A percentile compares a stretch with the other conserved stretches of the same genome.
phyloP scores from a whole-genome alignment of 306 rosid species.

The Cicer judaicum region DNA sequence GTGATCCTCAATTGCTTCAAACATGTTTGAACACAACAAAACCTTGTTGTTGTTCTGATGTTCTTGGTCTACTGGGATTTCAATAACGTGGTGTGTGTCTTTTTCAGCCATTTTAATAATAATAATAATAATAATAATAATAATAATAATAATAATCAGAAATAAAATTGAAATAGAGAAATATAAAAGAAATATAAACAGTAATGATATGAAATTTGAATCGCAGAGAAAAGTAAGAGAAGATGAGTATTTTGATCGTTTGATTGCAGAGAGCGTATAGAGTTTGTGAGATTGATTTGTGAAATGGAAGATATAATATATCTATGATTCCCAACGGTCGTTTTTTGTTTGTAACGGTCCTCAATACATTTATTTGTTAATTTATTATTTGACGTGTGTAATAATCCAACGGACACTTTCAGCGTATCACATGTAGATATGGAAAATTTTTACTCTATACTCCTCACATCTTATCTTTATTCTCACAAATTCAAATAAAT shows the following conservation, averaged over 20 bases:
- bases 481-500: no score
- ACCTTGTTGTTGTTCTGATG: conserved; percentile 47
- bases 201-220: background rate
- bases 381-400: no score
- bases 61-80: conserved; percentile 76
- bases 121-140: background rate
- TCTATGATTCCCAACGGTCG: no score
- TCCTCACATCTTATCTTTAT: no score
- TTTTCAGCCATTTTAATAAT: conserved; percentile 64
- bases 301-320: no score
- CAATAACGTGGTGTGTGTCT: conserved; percentile 74
- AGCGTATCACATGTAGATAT: no score
- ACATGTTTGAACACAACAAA: conserved; percentile 44
- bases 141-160: background rate
- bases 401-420: no score
- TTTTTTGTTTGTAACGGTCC: no score
- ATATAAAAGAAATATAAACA: background rate
- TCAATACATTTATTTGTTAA: no score
- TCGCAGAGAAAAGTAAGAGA: background rate
- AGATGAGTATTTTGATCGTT: background rate
- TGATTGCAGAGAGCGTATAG: no score
- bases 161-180: background rate
- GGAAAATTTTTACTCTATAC: no score
- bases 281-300: no score
- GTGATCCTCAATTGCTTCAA: conserved; percentile 77